A percentile compares a stretch with the other conserved stretches of the same genome.
These are phyloP conservation scores for Ophiostoma montium DNA, from an alignment of 2,329 filamentous ascomycete species.

Conservation along the genomic window DNA sequence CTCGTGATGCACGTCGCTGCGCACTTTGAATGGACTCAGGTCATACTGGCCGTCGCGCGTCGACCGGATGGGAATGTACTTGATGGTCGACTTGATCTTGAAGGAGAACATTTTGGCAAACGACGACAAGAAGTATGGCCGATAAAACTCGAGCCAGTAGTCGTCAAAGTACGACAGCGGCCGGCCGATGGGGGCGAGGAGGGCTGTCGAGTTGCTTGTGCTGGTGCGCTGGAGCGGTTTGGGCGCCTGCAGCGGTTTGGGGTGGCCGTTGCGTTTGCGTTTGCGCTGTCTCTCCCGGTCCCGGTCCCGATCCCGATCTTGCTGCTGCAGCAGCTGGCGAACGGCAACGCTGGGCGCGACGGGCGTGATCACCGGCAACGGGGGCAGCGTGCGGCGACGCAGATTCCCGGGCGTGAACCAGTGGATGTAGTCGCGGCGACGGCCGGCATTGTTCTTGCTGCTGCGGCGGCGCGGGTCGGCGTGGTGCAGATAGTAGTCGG, in stretches of 20 bases:
- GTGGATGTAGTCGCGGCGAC: slow-evolving; percentile 53
- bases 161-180: slow-evolving; percentile 61
- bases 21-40: slow-evolving; percentile 75
- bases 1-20: slow-evolving; percentile 44
- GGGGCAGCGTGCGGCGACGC: slow-evolving; percentile 45
- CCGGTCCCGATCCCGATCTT: no score
- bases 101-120: slow-evolving; percentile 87
- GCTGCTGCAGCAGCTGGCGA: background rate
- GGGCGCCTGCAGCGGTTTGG: background rate
- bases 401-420: slow-evolving; percentile 76
- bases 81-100: slow-evolving; percentile 79
- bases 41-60: slow-evolving; percentile 64
- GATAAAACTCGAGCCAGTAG: slow-evolving; percentile 96
- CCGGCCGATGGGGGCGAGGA: slow-evolving; percentile 22
- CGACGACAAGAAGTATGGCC: slow-evolving; percentile 73
- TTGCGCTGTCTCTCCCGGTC: slow-evolving; percentile 1
- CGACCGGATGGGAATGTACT: slow-evolving; percentile 64
- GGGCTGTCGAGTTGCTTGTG: background rate
- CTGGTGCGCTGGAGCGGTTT: background rate
- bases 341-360: slow-evolving; percentile 31
- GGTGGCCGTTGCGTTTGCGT: background rate
- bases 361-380: slow-evolving; percentile 17
- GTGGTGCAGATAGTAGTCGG: slow-evolving; percentile 94
- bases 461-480: slow-evolving; percentile 64
- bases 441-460: slow-evolving; percentile 9